Evolutionary conservation across 2,329 filamentous ascomycete genomes (phyloP).

Genomic region (Sphaerulina populicola): DNA sequence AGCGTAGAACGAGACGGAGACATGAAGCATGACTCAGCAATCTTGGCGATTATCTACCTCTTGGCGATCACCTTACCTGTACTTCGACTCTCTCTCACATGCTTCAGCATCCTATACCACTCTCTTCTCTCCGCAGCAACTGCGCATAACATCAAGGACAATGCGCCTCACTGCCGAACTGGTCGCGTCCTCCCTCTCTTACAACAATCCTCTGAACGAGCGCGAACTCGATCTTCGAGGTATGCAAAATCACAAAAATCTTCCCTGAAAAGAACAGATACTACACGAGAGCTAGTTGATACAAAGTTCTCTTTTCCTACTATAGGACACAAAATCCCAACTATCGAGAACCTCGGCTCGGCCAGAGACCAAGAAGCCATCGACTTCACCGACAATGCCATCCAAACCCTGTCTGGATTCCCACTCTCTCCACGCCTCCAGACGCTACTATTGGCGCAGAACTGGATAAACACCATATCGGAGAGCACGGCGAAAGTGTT

Average conservation of each 20-base stretch:
- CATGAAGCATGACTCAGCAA: no score
- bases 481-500: conserved; percentile 63
- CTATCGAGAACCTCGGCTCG: conserved; percentile 94
- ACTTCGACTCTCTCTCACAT: no score
- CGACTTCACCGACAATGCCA: conserved; percentile 98
- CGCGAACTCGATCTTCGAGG: conserved; percentile 98
- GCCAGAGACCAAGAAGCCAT: conserved; percentile 92
- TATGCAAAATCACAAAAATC: conserved; percentile 50
- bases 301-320: conserved; percentile 34
- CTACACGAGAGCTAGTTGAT: conserved; percentile 41
- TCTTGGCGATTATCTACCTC: no score
- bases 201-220: conserved; percentile 97
- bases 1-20: neutral
- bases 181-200: conserved; percentile 88
- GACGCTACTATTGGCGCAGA: conserved; percentile 80
- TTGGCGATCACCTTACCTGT: no score
- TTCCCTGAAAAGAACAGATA: conserved; percentile 85
- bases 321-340: conserved; percentile 92
- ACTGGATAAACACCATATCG: conserved; percentile 78
- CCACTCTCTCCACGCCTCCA: conserved; percentile 80
- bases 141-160: conserved; percentile 22
- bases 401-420: conserved; percentile 81
- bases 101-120: neutral
- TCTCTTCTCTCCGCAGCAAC: no score
- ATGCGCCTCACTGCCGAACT: conserved; percentile 97